Conservation (phyloP, 208 protist genomes). For the Acanthamoeba culbertsoni region DNA sequence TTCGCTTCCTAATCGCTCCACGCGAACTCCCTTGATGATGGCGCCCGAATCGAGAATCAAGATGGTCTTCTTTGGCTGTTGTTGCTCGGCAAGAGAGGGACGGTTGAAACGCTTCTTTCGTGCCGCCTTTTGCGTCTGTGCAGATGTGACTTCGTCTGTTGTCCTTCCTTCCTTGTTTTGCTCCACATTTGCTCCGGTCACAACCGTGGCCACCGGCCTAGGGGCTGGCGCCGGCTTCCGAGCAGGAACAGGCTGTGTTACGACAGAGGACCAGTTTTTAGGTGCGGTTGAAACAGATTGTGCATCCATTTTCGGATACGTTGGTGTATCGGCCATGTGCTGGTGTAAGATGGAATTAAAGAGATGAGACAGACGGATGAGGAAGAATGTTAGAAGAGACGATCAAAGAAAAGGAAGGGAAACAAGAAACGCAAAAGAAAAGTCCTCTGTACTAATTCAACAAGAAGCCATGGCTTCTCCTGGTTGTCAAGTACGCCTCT, state of each 20-base stretch:
- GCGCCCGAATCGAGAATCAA: constrained; percentile 66
- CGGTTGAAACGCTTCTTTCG: neutral
- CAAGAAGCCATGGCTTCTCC: no score
- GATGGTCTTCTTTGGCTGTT: neutral
- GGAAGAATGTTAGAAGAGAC: no score
- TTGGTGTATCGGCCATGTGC: neutral
- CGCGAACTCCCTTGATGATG: constrained; percentile 64
- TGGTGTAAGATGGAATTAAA: no score
- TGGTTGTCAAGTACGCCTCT: neutral
- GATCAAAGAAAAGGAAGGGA: no score
- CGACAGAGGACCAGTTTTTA: no score
- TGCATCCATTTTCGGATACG: neutral
- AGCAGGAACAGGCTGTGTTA: no score
- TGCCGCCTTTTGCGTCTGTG: neutral
- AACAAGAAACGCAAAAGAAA: no score
- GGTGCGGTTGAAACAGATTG: no score
- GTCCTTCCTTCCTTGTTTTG: neutral
- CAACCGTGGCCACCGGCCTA: no score
- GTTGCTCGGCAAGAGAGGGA: neutral
- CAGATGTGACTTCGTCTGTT: neutral
- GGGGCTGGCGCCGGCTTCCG: no score
- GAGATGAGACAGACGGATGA: no score
- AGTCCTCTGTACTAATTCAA: no score
- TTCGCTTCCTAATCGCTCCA: constrained; percentile 9
- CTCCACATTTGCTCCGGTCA: neutral